Evolutionary conservation across 306 rosid species (phyloP), one percentile per base, ranked within the genome.

Genomic region (Mimosa bimucronata): DNA sequence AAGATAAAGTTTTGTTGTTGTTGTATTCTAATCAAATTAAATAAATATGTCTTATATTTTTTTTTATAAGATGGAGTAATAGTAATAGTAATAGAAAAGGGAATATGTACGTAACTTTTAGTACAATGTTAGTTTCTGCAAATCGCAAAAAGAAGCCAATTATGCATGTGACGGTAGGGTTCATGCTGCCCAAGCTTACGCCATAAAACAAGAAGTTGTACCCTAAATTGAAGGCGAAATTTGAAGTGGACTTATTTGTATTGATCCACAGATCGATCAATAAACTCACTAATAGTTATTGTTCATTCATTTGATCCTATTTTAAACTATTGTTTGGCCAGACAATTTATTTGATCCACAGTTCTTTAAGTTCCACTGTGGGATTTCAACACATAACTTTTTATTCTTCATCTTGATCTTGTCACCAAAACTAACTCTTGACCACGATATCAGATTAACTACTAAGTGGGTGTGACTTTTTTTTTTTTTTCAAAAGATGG

Each of bases 81-180:
- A n/a, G n/a, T n/a, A n/a, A n/a, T n/a, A n/a, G n/a, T n/a, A n/a
- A 5, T 16, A 18, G 19, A 50, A 18, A 6, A 6, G 58, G 9
- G 58, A 9, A 18, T 16, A 50, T n/a, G 29, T 41, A 41, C 2
- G n/a, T 41, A n/a, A 19, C 28, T 7, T n/a, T 53, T n/a, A n/a
- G 61, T 2, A 53, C 61, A 53, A 8, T 53, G 14, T 53, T 53
- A 21, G 25, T n/a, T n/a, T n/a, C n/a, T 7, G 26, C 61, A n/a
- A 8, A 53, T 19, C 8, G 13, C 28, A 21, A n/a, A 53, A 19
- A 25, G 66, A 30, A 42, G 52, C 75, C 29, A 67, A 71, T 60
- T 23, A 30, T 53, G 28, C 82, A 65, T 66, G 88, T 75, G 79
- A 75, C 30, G 61, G n/a, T 66, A 19, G 60, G 69, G 67, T 79